These are phyloP conservation scores for Poteriospumella lacustris DNA, from an alignment of 108 stramenopile species.

Conservation along the genomic window DNA sequence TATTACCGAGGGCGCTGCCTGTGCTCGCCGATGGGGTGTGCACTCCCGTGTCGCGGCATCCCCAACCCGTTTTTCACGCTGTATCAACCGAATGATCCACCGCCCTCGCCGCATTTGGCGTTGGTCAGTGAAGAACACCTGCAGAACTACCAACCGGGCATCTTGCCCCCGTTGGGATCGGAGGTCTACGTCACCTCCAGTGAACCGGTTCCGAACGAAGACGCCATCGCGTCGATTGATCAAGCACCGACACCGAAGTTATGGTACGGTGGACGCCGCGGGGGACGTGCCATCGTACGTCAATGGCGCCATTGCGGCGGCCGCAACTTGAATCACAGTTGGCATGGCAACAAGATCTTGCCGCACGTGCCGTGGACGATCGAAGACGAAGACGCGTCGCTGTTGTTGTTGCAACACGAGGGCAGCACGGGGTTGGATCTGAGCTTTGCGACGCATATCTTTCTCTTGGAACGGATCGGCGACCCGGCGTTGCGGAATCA, in stretches of 20 bases:
- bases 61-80: background rate
- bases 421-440: slow-evolving; percentile 85
- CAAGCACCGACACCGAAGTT: background rate
- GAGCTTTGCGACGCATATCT: slow-evolving; percentile 84
- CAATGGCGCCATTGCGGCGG: slow-evolving; percentile 2
- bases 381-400: slow-evolving; percentile 47
- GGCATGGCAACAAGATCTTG: slow-evolving; percentile 12
- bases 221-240: background rate
- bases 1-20: background rate
- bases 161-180: background rate
- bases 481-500: slow-evolving; percentile 72
- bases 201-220: background rate
- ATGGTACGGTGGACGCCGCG: background rate
- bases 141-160: background rate
- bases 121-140: background rate
- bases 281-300: background rate
- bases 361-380: background rate
- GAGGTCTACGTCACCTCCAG: background rate
- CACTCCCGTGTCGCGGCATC: background rate
- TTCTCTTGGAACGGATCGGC: slow-evolving; percentile 75
- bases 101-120: too few relatives aligned
- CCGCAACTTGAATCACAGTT: background rate
- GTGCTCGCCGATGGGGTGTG: slow-evolving; percentile 4
- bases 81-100: background rate
- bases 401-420: slow-evolving; percentile 76